Conservation (phyloP, 2,329 filamentous ascomycete genomes). For the Plectosphaerella cucumerina region DNA sequence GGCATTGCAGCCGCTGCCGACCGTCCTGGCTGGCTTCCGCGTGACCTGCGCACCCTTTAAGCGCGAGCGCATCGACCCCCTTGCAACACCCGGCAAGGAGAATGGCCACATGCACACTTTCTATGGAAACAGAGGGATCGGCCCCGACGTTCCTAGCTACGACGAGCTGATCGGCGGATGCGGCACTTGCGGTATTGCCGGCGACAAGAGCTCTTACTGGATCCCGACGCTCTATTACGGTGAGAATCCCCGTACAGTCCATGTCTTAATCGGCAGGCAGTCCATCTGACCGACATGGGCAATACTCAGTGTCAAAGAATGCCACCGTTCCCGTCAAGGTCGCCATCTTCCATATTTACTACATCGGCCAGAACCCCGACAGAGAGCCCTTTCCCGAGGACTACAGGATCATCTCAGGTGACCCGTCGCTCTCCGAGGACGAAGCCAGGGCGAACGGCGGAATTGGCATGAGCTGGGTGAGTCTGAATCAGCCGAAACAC, state of each 20-base stretch:
- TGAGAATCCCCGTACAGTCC: background rate
- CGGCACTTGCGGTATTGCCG: background rate
- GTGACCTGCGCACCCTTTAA: constrained; percentile 2
- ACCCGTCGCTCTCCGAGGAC: background rate
- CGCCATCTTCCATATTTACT: constrained; percentile 2
- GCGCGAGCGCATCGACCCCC: constrained; percentile 2
- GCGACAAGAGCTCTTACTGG: constrained; percentile 1
- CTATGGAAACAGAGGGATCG: constrained; percentile 1
- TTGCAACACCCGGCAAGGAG: constrained; percentile 1
- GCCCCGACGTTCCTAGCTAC: background rate
- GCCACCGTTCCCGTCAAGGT: constrained; percentile 2
- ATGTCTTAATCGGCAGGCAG: background rate
- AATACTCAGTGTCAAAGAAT: constrained; percentile 2
- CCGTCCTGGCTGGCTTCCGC: background rate
- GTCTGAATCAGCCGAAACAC: background rate
- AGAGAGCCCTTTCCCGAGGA: constrained; percentile 1
- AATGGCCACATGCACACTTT: constrained; percentile 4
- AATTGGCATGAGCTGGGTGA: background rate
- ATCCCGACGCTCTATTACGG: constrained; percentile 2
- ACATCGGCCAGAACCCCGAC: background rate
- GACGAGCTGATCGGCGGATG: background rate
- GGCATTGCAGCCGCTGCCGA: background rate
- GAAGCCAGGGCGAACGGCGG: background rate
- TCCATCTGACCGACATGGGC: too few relatives aligned
- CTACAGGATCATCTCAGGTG: background rate